These are phyloP conservation scores for Beauveria brongniartii DNA, from an alignment of 2,329 filamentous ascomycete genomes.

Conservation along the genomic window DNA sequence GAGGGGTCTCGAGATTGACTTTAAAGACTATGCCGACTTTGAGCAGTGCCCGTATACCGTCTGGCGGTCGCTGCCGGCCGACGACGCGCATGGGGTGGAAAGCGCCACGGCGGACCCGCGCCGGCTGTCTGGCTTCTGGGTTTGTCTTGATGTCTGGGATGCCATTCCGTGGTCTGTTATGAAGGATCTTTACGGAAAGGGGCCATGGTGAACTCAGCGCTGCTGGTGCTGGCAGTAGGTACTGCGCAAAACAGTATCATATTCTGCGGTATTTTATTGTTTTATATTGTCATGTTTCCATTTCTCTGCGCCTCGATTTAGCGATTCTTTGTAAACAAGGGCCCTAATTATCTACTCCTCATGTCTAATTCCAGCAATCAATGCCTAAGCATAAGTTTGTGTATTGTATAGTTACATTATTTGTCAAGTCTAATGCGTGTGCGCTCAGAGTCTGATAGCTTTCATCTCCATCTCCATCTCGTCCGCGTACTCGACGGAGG, in stretches of 20 bases:
- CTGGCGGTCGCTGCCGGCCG: not conserved
- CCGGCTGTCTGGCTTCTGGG: not conserved
- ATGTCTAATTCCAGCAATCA: too few species aligned
- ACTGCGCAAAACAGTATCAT: not conserved
- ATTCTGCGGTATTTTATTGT: not conserved
- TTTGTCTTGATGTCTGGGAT: slow-evolving; percentile 5
- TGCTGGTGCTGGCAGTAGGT: not conserved
- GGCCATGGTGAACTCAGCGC: not conserved
- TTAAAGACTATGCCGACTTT: slow-evolving; percentile 5
- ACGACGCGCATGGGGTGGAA: not conserved
- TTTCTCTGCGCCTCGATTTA: too few species aligned
- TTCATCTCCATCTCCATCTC: too few species aligned
- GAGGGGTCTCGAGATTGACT: not conserved
- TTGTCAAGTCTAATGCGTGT: too few species aligned
- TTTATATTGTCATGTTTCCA: not conserved
- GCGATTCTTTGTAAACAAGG: too few species aligned
- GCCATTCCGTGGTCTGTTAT: slow-evolving; percentile 8
- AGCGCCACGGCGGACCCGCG: not conserved
- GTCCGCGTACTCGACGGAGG: too few species aligned
- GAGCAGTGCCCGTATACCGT: slow-evolving; percentile 1
- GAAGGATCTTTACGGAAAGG: not conserved
- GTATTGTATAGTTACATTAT: too few species aligned
- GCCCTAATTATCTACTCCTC: too few species aligned
- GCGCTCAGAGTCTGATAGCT: too few species aligned
- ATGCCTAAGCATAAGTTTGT: too few species aligned